A percentile compares a stretch with the other conserved stretches of the same genome.
Conservation (phyloP, 371 early-diverging fungal genomes). For the Mortierella sp. region DNA sequence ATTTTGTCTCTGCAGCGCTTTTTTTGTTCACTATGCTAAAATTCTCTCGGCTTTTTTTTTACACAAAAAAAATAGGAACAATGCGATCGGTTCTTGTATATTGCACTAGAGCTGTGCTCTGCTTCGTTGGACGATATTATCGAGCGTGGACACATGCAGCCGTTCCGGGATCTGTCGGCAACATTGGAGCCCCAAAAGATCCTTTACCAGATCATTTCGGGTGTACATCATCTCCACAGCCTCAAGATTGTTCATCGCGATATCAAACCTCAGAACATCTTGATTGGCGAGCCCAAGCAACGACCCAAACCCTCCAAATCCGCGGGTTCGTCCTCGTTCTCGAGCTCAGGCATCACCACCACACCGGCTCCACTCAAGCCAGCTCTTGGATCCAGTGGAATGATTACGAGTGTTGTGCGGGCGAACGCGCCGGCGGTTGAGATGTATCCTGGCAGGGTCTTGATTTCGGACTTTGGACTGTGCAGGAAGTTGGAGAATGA, state of each 20-base stretch:
- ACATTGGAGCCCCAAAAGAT: conserved; percentile 67
- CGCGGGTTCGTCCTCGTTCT: not conserved
- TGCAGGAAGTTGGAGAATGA: conserved; percentile 95
- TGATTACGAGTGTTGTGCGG: conserved; percentile 56
- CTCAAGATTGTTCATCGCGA: conserved; percentile 98
- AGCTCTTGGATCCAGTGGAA: conserved; percentile 44
- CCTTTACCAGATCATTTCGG: conserved; percentile 85
- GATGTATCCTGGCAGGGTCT: conserved; percentile 69
- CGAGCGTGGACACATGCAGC: conserved; percentile 60
- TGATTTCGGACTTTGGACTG: conserved; percentile 98
- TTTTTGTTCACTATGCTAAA: not conserved
- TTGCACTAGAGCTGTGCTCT: conserved; percentile 94
- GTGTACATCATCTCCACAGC: conserved; percentile 91
- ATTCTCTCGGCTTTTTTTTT: conserved; percentile 10
- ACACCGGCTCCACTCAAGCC: conserved; percentile 29
- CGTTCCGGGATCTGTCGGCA: conserved; percentile 54
- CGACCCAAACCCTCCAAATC: conserved; percentile 50
- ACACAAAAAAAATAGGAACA: conserved; percentile 70
- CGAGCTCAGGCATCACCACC: conserved; percentile 13
- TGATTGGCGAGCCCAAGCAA: conserved; percentile 77
- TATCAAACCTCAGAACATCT: conserved; percentile 94
- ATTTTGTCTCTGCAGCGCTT: not conserved
- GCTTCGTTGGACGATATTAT: conserved; percentile 80
- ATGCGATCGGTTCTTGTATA: conserved; percentile 92
- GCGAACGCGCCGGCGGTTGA: conserved; percentile 49